A percentile compares a stretch with the other conserved stretches of the same genome.
Conservation (phyloP, 352 stramenopile genomes). For the Pythium pectinolyticum region DNA sequence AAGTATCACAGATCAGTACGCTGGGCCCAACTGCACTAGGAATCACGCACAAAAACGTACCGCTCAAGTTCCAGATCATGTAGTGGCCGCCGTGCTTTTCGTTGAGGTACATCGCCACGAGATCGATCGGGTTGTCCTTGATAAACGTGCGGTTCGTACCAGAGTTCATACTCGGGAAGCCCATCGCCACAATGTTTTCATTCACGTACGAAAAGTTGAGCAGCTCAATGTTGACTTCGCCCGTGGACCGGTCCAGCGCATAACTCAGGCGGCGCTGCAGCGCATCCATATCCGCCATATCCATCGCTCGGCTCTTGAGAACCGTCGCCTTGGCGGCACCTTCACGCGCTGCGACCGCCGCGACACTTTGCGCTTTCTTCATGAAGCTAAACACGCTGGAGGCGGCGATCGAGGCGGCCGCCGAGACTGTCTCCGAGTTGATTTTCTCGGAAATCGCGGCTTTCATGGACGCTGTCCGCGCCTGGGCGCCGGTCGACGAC, state of each 20-base stretch:
- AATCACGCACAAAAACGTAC: slow-evolving; percentile 28
- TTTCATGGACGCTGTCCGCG: slow-evolving; percentile 50
- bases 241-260: slow-evolving; percentile 73
- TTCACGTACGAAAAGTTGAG: slow-evolving; percentile 93
- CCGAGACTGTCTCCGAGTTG: slow-evolving; percentile 68
- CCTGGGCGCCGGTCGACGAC: slow-evolving; percentile 6
- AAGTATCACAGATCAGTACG: slow-evolving; percentile 4
- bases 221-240: slow-evolving; percentile 81
- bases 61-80: slow-evolving; percentile 98
- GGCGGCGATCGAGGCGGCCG: slow-evolving; percentile 58
- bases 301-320: slow-evolving; percentile 73
- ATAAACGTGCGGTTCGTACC: slow-evolving; percentile 73
- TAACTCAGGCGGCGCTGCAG: slow-evolving; percentile 80
- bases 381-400: slow-evolving; percentile 82
- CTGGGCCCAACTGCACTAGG: background rate
- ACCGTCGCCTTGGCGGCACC: slow-evolving; percentile 69
- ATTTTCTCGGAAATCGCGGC: slow-evolving; percentile 59
- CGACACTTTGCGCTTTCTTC: slow-evolving; percentile 81
- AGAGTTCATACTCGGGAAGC: slow-evolving; percentile 88
- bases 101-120: slow-evolving; percentile 94
- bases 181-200: slow-evolving; percentile 88
- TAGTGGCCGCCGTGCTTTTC: slow-evolving; percentile 93
- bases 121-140: slow-evolving; percentile 88
- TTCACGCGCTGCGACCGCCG: slow-evolving; percentile 67
- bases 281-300: slow-evolving; percentile 85